These are phyloP conservation scores for Moesziomyces globuligerus DNA, from an alignment of 1,284 basidiomycete genomes.

Conservation along the genomic window DNA sequence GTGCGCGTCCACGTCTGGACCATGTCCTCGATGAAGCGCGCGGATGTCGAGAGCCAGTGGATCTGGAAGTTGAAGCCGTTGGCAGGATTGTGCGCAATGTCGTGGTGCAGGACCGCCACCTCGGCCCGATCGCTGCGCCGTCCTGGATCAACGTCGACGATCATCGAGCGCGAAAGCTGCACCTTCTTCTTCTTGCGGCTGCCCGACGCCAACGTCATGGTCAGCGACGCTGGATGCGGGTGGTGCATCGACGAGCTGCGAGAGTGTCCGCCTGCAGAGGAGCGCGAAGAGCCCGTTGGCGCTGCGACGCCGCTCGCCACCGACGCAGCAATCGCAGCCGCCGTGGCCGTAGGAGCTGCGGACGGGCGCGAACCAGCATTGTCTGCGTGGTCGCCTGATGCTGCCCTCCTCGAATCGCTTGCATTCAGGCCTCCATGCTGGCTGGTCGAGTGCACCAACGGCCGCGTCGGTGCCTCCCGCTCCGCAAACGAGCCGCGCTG, in stretches of 20 bases:
- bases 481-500: conserved; percentile 32
- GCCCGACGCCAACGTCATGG: conserved; percentile 22
- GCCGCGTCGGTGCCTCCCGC: conserved; percentile 23
- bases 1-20: conserved; percentile 84
- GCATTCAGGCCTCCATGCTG: conserved; percentile 10
- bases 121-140: conserved; percentile 62
- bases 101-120: conserved; percentile 65
- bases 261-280: conserved; percentile 26
- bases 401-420: conserved; percentile 2
- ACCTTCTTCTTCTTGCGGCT: conserved; percentile 42
- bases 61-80: conserved; percentile 74
- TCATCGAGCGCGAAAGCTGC: conserved; percentile 56
- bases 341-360: not conserved
- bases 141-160: conserved; percentile 63
- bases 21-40: conserved; percentile 92
- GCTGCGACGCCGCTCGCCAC: not conserved
- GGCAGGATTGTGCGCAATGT: conserved; percentile 65
- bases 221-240: conserved; percentile 16
- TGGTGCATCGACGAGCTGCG: conserved; percentile 29
- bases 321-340: not conserved
- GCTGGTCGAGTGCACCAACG: conserved; percentile 19
- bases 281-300: conserved; percentile 1
- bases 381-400: conserved; percentile 3
- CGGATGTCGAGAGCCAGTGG: conserved; percentile 95
- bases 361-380: not conserved